Evolutionary conservation across 805 yeast genomes (phyloP).

Genomic region (Kluyveromyces starmeri): DNA sequence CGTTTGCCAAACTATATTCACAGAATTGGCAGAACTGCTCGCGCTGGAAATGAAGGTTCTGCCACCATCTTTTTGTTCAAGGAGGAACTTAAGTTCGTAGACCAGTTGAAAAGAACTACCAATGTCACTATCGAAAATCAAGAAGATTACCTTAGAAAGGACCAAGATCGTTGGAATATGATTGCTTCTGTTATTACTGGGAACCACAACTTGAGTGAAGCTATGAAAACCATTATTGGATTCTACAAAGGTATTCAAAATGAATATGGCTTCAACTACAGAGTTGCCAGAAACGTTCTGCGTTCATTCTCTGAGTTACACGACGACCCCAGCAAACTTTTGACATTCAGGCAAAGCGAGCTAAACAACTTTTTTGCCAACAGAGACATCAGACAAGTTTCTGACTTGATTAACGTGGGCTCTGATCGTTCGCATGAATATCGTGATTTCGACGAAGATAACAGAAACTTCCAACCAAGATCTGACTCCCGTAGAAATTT

Average conservation of each 20-base stretch:
- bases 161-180: slow-evolving; percentile 24
- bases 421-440: neutral
- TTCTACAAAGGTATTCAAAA: slow-evolving; percentile 28
- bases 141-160: slow-evolving; percentile 31
- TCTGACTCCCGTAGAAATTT: neutral
- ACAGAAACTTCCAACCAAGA: too few species aligned
- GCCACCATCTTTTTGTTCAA: slow-evolving; percentile 53
- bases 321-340: slow-evolving; percentile 17
- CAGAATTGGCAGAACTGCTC: slow-evolving; percentile 92
- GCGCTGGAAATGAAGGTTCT: slow-evolving; percentile 76
- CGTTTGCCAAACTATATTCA: slow-evolving; percentile 79
- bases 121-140: slow-evolving; percentile 46
- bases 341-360: slow-evolving; percentile 9
- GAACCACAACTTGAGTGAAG: slow-evolving; percentile 25
- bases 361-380: slow-evolving; percentile 10
- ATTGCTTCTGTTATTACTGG: slow-evolving; percentile 18
- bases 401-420: neutral
- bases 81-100: slow-evolving; percentile 48
- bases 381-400: slow-evolving; percentile 4
- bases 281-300: slow-evolving; percentile 18
- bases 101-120: slow-evolving; percentile 38
- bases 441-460: neutral
- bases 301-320: slow-evolving; percentile 18
- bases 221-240: slow-evolving; percentile 31
- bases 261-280: slow-evolving; percentile 26